phyloP scores from a whole-genome alignment of 1,284 basidiomycete genomes.

The Inonotus hispidus region DNA sequence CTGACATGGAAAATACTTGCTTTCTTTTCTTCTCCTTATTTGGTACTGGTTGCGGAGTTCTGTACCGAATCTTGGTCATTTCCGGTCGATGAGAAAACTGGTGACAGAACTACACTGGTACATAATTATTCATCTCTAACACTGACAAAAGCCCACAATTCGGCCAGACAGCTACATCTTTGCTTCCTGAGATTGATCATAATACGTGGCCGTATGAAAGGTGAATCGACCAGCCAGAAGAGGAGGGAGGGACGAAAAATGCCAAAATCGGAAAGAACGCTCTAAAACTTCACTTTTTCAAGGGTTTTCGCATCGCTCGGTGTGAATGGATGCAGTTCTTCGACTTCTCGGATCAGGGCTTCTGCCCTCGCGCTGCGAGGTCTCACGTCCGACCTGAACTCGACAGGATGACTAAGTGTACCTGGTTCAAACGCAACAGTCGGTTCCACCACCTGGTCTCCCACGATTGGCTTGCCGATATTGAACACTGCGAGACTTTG shows the following conservation, averaged over 20 bases:
- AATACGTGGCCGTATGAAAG: neutral
- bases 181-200: too few relatives aligned
- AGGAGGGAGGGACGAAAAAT: neutral
- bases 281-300: neutral
- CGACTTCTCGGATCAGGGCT: conserved; percentile 14
- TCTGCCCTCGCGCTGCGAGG: conserved; percentile 12
- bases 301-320: conserved; percentile 6
- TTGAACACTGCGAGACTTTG: conserved; percentile 21
- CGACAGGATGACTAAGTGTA: conserved; percentile 18
- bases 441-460: conserved; percentile 21
- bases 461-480: conserved; percentile 17
- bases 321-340: conserved; percentile 15
- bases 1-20: too few relatives aligned
- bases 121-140: too few relatives aligned
- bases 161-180: too few relatives aligned
- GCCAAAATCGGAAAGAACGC: neutral
- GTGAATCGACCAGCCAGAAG: neutral
- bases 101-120: too few relatives aligned
- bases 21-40: too few relatives aligned
- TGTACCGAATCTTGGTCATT: too few relatives aligned
- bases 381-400: conserved; percentile 7
- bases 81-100: too few relatives aligned
- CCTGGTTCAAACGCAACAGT: conserved; percentile 18
- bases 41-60: too few relatives aligned
- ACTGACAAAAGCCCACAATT: too few relatives aligned